Evolutionary conservation across 176 grass and related monocot species (phyloP), one percentile per base, ranked within the genome.

Genomic region (Cymbopogon citratus): DNA sequence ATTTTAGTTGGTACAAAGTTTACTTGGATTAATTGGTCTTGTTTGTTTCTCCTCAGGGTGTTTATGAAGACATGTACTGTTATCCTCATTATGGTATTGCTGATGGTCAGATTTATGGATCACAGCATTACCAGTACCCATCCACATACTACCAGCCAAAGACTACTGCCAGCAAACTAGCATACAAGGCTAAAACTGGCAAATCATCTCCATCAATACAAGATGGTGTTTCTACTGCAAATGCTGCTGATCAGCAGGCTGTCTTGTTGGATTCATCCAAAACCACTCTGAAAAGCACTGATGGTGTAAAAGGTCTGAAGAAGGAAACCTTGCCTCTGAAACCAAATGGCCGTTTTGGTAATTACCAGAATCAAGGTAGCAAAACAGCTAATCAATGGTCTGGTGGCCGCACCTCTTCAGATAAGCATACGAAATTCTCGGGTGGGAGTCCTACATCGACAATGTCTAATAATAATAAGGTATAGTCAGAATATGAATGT

Each of bases 21-120:
- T 23, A 35, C 45, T 35, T 14, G 60, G 69, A 59, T 59, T 26
- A 75, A 80, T 16, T 29, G 25, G 7, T 76, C 59, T 51, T 10
- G 3, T 54, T 73, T 87, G 16, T 56, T 85, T 56, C 63, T 13
- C 33, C 81, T 63, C 89, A 94, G 91, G 94, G 87, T 73, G 79
- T 76, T 78, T 93, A 97, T 79, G 87, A 90, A 71, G 93, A 97
- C 61, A 80, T 89, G 80, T 93, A 91, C 66, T 93, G 87, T 56
- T 93, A 97, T 89, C 79, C 89, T 44, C 83, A 83, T 21, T 93
- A 91, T 67, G 66, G 88, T 52, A 60, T 85, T 63, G 44, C 93
- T 79, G 91, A 93, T 63, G 74, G 74, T 36, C 91, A 92, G 70
- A 76, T 85, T 44, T 97, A 93, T 80, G 86, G 83, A 46, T 83